Conservation (phyloP, 2,329 filamentous ascomycete genomes). For the Penicillium olsonii region DNA sequence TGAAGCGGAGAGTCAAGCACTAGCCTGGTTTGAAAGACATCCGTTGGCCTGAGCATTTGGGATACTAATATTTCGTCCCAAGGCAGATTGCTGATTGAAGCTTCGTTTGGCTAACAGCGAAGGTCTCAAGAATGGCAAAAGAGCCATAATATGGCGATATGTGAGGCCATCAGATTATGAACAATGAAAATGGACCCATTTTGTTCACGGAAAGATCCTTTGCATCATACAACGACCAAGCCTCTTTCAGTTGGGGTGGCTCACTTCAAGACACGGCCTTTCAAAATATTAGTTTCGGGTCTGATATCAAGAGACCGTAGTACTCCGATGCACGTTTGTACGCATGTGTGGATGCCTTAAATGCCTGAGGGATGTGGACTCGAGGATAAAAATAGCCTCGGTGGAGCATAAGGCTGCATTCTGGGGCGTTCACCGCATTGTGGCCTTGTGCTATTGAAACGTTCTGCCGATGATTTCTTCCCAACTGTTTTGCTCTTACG, state of each 20-base stretch:
- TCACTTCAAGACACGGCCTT: not conserved
- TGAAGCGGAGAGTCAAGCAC: constrained; percentile 30
- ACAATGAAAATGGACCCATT: too few species aligned
- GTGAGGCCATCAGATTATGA: too few species aligned
- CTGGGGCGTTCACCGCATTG: constrained; percentile 12
- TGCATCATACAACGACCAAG: not conserved
- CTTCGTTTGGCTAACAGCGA: too few species aligned
- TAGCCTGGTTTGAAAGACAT: constrained; percentile 17
- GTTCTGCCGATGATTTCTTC: constrained; percentile 2
- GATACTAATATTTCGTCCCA: too few species aligned
- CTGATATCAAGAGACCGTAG: not conserved
- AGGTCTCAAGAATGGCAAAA: too few species aligned
- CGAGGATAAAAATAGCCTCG: not conserved
- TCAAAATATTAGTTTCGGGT: not conserved
- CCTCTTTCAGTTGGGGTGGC: not conserved
- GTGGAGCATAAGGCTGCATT: constrained; percentile 10
- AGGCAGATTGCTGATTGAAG: too few species aligned
- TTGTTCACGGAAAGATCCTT: too few species aligned
- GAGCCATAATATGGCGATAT: too few species aligned
- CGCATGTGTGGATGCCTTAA: too few species aligned
- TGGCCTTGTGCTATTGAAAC: not conserved
- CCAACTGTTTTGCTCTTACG: not conserved
- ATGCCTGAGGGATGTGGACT: not conserved
- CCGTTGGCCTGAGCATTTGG: too few species aligned
- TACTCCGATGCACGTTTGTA: too few species aligned